These are phyloP conservation scores for Myrmaecium sp. DNA, from an alignment of 2,329 filamentous ascomycete species.

Conservation along the genomic window DNA sequence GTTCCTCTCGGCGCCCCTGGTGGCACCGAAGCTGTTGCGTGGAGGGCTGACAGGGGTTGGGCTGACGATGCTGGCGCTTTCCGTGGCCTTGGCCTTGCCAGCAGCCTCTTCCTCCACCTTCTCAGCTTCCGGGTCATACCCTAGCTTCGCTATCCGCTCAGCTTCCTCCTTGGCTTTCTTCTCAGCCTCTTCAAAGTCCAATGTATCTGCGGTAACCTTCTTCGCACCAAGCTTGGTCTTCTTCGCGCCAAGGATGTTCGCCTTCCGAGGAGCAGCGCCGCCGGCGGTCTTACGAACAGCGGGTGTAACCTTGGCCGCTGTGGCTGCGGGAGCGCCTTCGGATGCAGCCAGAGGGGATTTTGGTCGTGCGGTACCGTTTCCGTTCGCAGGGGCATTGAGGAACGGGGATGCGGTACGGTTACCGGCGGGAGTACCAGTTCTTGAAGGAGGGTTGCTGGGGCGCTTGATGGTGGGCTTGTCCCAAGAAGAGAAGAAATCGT, in stretches of 20 bases:
- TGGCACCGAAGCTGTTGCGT: slow-evolving; percentile 44
- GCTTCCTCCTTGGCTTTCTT: slow-evolving; percentile 95
- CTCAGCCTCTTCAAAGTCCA: slow-evolving; percentile 96
- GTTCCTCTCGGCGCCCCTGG: slow-evolving; percentile 33
- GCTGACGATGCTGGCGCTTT: slow-evolving; percentile 44
- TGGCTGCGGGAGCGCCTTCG: slow-evolving; percentile 47
- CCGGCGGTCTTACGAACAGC: slow-evolving; percentile 61
- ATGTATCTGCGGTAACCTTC: slow-evolving; percentile 50
- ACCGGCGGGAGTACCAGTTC: slow-evolving; percentile 69
- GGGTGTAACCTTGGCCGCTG: slow-evolving; percentile 58
- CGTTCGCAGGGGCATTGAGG: slow-evolving; percentile 51
- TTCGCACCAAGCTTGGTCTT: slow-evolving; percentile 39
- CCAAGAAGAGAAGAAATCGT: slow-evolving; percentile 99
- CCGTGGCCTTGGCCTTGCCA: slow-evolving; percentile 9
- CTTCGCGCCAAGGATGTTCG: slow-evolving; percentile 71
- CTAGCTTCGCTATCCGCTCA: slow-evolving; percentile 84
- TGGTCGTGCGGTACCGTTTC: slow-evolving; percentile 49
- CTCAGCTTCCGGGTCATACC: slow-evolving; percentile 87
- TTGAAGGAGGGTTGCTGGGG: slow-evolving; percentile 81
- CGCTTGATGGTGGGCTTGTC: slow-evolving; percentile 96
- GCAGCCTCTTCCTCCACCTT: slow-evolving; percentile 30
- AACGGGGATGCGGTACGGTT: slow-evolving; percentile 81
- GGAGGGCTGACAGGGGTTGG: slow-evolving; percentile 60
- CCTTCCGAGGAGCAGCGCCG: slow-evolving; percentile 53
- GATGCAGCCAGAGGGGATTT: slow-evolving; percentile 54